Base-by-base conservation (phyloP, 768 basidiomycete genomes). In the Hortiboletus campestris region DNA sequence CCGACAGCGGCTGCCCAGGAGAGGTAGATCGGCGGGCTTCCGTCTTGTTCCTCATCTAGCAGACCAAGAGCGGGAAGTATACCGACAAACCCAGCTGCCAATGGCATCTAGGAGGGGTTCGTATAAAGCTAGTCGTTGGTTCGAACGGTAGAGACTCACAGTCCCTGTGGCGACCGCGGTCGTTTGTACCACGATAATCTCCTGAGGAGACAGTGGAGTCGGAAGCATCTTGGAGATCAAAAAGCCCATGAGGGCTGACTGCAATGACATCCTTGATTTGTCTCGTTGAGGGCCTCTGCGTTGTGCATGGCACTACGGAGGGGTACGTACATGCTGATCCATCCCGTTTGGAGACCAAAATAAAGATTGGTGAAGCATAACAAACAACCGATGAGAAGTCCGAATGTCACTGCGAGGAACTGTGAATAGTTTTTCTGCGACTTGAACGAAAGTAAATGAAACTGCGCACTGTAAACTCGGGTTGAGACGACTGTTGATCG, bases 121-220 rank as follows among this genome's bases (percentile, higher is more conserved):
- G 41, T 38, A 4, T 20, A 44, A 14, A 40, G n/a, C 9, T 17
- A 28, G 19, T 35, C 9, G 13, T 20, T 13, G 38, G n/a, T n/a
- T 14, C 9, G 11, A 41, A 2, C 6, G 14, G 25, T 11, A 39
- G 35, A 61, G 60, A 48, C 56, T 57, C 50, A 78, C 78, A 3
- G 81, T 83, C 20, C 96, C 96, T 2, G 94, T 98, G 2, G 95
- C 96, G 2, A 95, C 94, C 0, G 96, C 94, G 0, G 92, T 95
- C 0, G 96, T 97, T 68, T 98, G 95, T 3, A 97, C 80, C 0
- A 98, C 91, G 19, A 97, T 88, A 55, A 96, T 88, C 69, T 98
- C 93, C 72, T 94, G 92, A 1, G 94, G 86, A n/a, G 86, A 86
- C 32, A 95, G 80, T 0, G 88, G 88, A 4, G 72, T 78, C 1